phyloP scores from a whole-genome alignment of 495 filamentous ascomycete species.

The Neurospora intermedia region DNA sequence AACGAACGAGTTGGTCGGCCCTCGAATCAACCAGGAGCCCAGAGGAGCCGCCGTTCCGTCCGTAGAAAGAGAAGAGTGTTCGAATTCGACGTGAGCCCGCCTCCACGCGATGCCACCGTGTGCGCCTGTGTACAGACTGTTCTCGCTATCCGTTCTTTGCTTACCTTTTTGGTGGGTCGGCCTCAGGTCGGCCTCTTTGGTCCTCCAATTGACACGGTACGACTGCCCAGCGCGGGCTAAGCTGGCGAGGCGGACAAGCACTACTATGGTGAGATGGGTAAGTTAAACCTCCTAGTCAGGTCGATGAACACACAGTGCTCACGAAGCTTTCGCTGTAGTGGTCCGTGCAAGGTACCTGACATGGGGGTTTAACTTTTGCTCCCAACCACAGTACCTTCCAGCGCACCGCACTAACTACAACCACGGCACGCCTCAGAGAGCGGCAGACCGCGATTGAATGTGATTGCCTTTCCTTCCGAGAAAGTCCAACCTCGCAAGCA shows the following conservation, averaged over 20 bases:
- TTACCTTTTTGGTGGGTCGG: slow-evolving; percentile 6
- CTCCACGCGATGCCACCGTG: slow-evolving; percentile 9
- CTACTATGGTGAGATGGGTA: too few relatives aligned
- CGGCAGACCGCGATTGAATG: slow-evolving; percentile 9
- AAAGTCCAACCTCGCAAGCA: slow-evolving; percentile 8
- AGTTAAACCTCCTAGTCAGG: too few relatives aligned
- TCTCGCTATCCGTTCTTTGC: not conserved
- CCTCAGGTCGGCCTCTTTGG: slow-evolving; percentile 11
- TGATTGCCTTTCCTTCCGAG: slow-evolving; percentile 14
- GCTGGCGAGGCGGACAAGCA: not conserved
- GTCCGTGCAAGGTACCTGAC: too few relatives aligned
- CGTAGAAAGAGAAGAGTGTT: not conserved
- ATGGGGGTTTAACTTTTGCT: too few relatives aligned
- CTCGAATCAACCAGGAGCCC: not conserved
- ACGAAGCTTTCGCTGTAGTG: too few relatives aligned
- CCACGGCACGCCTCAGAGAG: not conserved
- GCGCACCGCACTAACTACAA: not conserved
- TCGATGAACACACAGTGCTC: too few relatives aligned
- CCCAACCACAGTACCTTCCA: too few relatives aligned
- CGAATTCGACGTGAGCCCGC: slow-evolving; percentile 9
- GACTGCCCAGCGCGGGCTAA: not conserved
- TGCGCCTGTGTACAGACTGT: slow-evolving; percentile 9
- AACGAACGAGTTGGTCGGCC: not conserved
- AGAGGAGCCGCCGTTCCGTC: not conserved
- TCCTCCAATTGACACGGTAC: slow-evolving; percentile 16